phyloP scores from a whole-genome alignment of 2,329 filamentous ascomycete genomes.

The Elsinoe necatrix region DNA sequence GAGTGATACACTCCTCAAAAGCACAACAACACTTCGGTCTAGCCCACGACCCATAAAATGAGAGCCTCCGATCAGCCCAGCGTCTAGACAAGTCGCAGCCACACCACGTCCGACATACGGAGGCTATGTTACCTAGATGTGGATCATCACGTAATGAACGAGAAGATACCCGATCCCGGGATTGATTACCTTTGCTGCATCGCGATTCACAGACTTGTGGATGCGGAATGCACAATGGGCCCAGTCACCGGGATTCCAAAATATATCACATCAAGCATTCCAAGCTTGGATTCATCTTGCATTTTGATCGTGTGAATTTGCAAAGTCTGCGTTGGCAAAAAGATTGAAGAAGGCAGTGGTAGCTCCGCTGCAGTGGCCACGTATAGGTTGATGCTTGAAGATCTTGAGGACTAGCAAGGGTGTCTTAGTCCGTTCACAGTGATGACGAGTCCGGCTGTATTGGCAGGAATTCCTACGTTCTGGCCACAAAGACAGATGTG shows the following conservation, averaged over 20 bases:
- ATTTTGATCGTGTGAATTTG: neutral
- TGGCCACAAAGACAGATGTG: no score
- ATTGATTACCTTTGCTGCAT: neutral
- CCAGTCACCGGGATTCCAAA: neutral
- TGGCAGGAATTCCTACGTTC: no score
- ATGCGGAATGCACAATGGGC: neutral
- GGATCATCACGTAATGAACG: neutral
- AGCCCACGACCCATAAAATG: no score
- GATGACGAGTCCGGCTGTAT: no score
- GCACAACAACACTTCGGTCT: neutral
- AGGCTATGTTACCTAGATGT: neutral
- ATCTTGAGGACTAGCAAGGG: no score
- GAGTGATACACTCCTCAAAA: neutral
- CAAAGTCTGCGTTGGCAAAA: no score
- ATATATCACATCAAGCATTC: neutral
- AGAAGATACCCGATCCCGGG: neutral
- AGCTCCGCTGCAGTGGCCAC: no score
- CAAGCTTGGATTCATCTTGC: neutral
- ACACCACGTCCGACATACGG: neutral
- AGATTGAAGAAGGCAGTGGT: no score
- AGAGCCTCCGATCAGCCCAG: neutral
- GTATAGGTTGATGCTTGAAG: no score
- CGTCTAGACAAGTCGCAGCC: neutral
- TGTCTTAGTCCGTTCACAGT: no score
- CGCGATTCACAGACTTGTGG: neutral